Evolutionary conservation across 495 filamentous ascomycete genomes (phyloP), one percentile per base, ranked within the genome.

Genomic region (Hypoxylon perforatum): DNA sequence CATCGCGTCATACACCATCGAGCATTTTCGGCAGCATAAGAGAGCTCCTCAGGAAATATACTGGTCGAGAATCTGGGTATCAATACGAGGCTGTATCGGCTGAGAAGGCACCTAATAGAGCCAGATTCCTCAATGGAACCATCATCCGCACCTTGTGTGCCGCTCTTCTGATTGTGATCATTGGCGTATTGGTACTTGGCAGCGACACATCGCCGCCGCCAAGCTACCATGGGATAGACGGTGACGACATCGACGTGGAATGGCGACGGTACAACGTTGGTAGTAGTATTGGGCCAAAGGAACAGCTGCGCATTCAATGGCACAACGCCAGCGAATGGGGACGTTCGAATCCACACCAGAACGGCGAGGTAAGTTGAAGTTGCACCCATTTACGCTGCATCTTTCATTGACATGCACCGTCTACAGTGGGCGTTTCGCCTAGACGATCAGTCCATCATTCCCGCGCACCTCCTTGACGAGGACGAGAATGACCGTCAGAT

Each of bases 251-350:
- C 18, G 41, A 44, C 14, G 6, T 17, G 1, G 41, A 8, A 15
- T 48, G 45, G 45, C 19, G 7, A 8, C 45, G 45, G 1, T 48
- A 48, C n/a, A 11, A 7, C 8, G 23, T 28, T n/a, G 21, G 21
- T 12, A 28, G 21, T 15, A 48, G 45, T 11, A 15, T 25, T 14
- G 45, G 19, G 8, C 45, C 45, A 23, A 23, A 28, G 4, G 8
- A 28, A 25, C 19, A 25, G 14, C 21, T 48, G 4, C 45, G 45
- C 7, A 48, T 48, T 11, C 23, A 48, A 25, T 48, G 23, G 19
- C 45, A 48, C 45, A 48, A 48, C 19, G 45, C 45, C 7, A 48
- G 45, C 14, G 45, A 48, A 25, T 25, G 45, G 45, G 45, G 9
- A 1, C 21, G 21, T 19, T 25, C 7, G 10, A 48, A 48, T 28